Percentiles rank a stretch among this genome's conserved stretches.
These are phyloP conservation scores for Agrocybe pediades DNA, from an alignment of 768 basidiomycete genomes.

Conservation along the genomic window DNA sequence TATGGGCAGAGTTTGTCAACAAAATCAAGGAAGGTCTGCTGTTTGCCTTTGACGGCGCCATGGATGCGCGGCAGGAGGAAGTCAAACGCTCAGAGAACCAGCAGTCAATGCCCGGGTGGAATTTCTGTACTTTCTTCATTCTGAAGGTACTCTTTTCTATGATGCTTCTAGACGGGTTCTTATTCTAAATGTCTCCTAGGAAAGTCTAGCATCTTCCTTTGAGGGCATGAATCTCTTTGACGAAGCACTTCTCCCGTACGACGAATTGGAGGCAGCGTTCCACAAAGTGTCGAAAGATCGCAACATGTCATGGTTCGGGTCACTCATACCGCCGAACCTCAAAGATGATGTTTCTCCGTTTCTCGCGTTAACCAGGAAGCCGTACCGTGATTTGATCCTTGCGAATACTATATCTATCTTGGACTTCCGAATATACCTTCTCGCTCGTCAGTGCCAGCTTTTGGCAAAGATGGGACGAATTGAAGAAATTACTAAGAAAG, in stretches of 20 bases:
- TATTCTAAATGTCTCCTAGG: constrained; percentile 52
- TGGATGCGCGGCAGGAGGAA: constrained; percentile 85
- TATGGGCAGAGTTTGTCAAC: constrained; percentile 86
- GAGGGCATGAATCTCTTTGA: constrained; percentile 89
- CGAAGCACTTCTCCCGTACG: constrained; percentile 86
- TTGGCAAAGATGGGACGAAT: constrained; percentile 70
- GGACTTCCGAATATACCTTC: constrained; percentile 90
- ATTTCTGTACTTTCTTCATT: constrained; percentile 96
- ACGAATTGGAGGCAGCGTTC: constrained; percentile 89
- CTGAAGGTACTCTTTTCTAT: constrained; percentile 64
- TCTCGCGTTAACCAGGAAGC: constrained; percentile 77
- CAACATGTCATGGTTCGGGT: constrained; percentile 92
- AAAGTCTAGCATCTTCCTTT: constrained; percentile 90
- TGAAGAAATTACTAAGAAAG: constrained; percentile 71
- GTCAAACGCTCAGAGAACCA: constrained; percentile 88
- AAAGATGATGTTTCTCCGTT: constrained; percentile 83
- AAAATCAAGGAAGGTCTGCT: constrained; percentile 91
- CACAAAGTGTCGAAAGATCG: constrained; percentile 72
- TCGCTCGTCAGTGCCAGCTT: constrained; percentile 81
- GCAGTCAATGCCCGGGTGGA: constrained; percentile 95
- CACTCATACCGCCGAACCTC: constrained; percentile 67
- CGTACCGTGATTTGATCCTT: constrained; percentile 87
- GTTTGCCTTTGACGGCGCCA: constrained; percentile 78
- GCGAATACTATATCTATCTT: constrained; percentile 91
- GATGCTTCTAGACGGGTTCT: constrained; percentile 1